Percentiles rank a stretch among this genome's conserved stretches.
Conservation (phyloP, 495 filamentous ascomycete genomes). For the Penicillium angulare region DNA sequence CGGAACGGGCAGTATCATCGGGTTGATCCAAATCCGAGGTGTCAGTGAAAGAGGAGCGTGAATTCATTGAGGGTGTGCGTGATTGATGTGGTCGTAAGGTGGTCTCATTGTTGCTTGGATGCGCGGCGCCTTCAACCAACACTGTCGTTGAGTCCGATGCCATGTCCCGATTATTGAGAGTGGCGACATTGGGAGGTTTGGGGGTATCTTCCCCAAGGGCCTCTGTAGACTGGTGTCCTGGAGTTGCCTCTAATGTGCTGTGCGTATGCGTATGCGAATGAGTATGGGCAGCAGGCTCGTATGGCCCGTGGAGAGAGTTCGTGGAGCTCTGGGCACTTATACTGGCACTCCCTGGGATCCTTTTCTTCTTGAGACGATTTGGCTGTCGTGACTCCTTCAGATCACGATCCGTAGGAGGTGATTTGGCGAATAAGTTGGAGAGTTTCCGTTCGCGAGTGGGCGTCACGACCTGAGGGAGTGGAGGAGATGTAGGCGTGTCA, state of each 20-base stretch:
- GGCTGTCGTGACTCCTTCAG: constrained; percentile 61
- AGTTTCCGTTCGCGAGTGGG: constrained; percentile 69
- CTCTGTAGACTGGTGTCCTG: constrained; percentile 17
- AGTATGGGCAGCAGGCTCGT: constrained; percentile 21
- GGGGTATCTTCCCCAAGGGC: constrained; percentile 34
- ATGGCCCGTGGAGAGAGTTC: constrained; percentile 59
- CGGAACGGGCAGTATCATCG: constrained; percentile 58
- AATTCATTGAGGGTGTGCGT: constrained; percentile 66
- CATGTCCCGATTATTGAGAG: constrained; percentile 17
- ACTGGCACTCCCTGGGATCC: constrained; percentile 67
- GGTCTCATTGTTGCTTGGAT: constrained; percentile 35
- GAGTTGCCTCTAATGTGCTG: constrained; percentile 13
- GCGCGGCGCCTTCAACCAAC: constrained; percentile 17
- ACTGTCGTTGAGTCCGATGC: constrained; percentile 21
- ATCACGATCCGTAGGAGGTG: constrained; percentile 55
- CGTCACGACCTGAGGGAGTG: constrained; percentile 51
- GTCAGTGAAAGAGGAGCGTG: constrained; percentile 72
- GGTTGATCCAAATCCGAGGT: constrained; percentile 71
- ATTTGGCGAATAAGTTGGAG: constrained; percentile 65
- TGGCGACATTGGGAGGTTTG: constrained; percentile 25
- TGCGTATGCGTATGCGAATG: no score
- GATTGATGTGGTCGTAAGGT: constrained; percentile 63
- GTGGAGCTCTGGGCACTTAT: constrained; percentile 85
- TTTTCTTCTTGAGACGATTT: constrained; percentile 85
- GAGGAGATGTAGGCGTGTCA: constrained; percentile 35